These are phyloP conservation scores for Coprinellus micaceus DNA, from an alignment of 768 basidiomycete species.

Conservation along the genomic window DNA sequence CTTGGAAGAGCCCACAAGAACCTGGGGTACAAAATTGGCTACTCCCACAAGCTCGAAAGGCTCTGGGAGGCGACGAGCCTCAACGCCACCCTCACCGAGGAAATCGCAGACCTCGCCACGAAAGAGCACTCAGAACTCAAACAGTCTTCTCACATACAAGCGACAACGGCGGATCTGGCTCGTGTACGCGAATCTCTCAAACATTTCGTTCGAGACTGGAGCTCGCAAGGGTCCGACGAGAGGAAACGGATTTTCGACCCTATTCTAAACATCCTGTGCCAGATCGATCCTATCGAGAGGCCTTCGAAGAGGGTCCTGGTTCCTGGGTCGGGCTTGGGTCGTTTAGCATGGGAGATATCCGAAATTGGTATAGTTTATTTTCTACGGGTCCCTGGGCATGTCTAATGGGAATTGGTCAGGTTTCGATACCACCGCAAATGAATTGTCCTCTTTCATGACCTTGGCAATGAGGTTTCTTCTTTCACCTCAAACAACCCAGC, in stretches of 20 bases:
- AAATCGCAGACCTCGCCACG: slow-evolving; percentile 35
- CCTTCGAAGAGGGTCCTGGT: slow-evolving; percentile 45
- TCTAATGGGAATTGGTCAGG: slow-evolving; percentile 27
- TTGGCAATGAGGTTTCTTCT: slow-evolving; percentile 57
- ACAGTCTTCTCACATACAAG: slow-evolving; percentile 8
- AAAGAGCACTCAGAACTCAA: slow-evolving; percentile 21
- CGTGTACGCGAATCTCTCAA: slow-evolving; percentile 58
- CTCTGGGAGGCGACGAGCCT: slow-evolving; percentile 38
- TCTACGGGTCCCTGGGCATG: background rate
- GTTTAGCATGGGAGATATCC: slow-evolving; percentile 68
- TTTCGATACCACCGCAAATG: slow-evolving; percentile 57
- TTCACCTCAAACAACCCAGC: slow-evolving; percentile 40
- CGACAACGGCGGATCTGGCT: slow-evolving; percentile 36
- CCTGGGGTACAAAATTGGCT: slow-evolving; percentile 49
- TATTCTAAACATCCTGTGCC: slow-evolving; percentile 45
- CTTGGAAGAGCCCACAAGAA: slow-evolving; percentile 45
- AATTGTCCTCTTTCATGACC: slow-evolving; percentile 65
- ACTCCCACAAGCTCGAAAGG: slow-evolving; percentile 47
- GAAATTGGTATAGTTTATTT: slow-evolving; percentile 39
- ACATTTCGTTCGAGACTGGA: slow-evolving; percentile 73
- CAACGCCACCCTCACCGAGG: slow-evolving; percentile 36
- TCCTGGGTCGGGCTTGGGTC: slow-evolving; percentile 61
- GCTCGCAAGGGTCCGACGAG: slow-evolving; percentile 50
- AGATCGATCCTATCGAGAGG: slow-evolving; percentile 27
- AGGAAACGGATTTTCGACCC: slow-evolving; percentile 54